Conservation (phyloP, 192 early-diverging fungal species). For the Gonapodya sp. region DNA sequence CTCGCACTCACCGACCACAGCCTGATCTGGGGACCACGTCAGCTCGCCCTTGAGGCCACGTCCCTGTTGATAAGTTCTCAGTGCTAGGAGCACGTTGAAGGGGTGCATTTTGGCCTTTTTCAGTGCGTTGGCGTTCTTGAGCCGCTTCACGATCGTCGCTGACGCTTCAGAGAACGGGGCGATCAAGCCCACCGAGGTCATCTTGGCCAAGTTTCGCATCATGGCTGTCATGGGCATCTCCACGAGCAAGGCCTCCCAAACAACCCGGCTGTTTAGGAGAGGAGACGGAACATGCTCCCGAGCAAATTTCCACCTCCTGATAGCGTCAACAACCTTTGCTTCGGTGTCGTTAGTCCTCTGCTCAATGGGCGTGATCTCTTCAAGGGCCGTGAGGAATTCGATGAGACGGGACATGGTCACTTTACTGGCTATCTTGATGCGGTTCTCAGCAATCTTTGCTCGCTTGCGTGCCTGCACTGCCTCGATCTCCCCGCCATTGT, state of each 20-base stretch:
- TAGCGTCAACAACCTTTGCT: slow-evolving; percentile 9
- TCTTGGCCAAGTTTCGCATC: slow-evolving; percentile 20
- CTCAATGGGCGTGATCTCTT: not conserved
- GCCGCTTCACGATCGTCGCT: not conserved
- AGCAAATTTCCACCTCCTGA: slow-evolving; percentile 14
- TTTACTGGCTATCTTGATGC: not conserved
- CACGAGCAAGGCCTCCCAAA: slow-evolving; percentile 18
- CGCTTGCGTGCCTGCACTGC: too few species aligned
- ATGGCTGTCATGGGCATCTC: slow-evolving; percentile 22
- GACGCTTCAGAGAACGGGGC: slow-evolving; percentile 6
- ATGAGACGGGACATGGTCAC: not conserved
- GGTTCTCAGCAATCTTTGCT: not conserved
- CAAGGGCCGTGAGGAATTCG: not conserved
- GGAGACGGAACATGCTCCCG: slow-evolving; percentile 19
- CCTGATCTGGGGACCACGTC: slow-evolving; percentile 15
- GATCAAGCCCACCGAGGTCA: slow-evolving; percentile 16
- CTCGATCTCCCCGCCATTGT: too few species aligned
- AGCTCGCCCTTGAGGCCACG: slow-evolving; percentile 14
- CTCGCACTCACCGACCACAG: too few species aligned
- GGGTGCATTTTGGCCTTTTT: slow-evolving; percentile 21
- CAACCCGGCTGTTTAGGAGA: slow-evolving; percentile 11
- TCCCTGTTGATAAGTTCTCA: slow-evolving; percentile 14
- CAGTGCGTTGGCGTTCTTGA: not conserved
- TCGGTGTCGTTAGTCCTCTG: not conserved
- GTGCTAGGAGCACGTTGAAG: slow-evolving; percentile 20